These are phyloP conservation scores for Bipolaris sorokiniana DNA, from an alignment of 2,329 filamentous ascomycete species.

Conservation along the genomic window DNA sequence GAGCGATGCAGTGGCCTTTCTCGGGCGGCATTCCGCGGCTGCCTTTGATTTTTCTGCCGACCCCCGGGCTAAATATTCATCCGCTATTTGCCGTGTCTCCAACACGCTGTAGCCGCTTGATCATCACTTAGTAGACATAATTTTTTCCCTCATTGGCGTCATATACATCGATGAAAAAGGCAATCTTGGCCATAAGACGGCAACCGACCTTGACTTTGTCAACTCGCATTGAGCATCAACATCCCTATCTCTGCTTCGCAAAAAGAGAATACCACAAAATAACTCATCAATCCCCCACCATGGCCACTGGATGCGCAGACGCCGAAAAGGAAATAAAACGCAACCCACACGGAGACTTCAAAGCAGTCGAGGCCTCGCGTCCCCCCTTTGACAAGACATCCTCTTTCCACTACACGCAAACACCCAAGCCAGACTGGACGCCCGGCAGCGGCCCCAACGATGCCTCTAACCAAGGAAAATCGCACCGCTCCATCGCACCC, in stretches of 20 bases:
- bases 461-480: constrained; percentile 57
- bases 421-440: constrained; percentile 69
- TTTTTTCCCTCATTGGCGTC: constrained; percentile 1
- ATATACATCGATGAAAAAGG: background rate
- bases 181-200: background rate
- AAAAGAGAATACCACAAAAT: background rate
- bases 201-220: background rate
- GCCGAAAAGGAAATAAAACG: constrained; percentile 59
- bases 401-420: constrained; percentile 65
- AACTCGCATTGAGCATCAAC: background rate
- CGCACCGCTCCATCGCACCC: constrained; percentile 81
- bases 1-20: background rate
- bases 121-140: constrained; percentile 5
- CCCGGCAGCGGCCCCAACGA: constrained; percentile 70
- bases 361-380: constrained; percentile 70
- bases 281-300: background rate
- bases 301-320: constrained; percentile 49
- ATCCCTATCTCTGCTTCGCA: background rate
- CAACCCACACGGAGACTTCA: constrained; percentile 78
- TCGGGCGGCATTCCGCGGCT: constrained; percentile 15
- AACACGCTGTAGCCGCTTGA: constrained; percentile 5
- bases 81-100: constrained; percentile 24
- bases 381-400: constrained; percentile 62
- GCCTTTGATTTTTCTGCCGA: constrained; percentile 4
- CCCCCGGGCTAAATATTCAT: constrained; percentile 28